phyloP scores from a whole-genome alignment of 2,329 filamentous ascomycete species.

The Trichophyton equinum region DNA sequence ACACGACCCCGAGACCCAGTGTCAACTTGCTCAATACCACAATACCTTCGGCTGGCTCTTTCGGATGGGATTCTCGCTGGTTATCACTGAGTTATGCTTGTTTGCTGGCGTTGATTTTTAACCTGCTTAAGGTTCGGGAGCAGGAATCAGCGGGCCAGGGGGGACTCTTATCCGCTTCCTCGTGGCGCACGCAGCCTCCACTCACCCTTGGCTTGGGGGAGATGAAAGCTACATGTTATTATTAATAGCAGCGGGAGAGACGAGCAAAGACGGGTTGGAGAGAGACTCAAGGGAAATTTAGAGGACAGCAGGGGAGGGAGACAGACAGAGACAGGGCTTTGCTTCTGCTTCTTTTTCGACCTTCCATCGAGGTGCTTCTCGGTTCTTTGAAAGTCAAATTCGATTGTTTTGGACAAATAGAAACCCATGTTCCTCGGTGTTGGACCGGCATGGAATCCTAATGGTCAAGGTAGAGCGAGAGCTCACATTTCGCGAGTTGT shows the following conservation, averaged over 20 bases:
- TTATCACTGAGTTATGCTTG: neutral
- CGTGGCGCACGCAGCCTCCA: constrained; percentile 1
- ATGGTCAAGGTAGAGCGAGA: neutral
- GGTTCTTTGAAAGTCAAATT: neutral
- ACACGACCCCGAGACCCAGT: neutral
- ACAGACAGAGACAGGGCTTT: neutral
- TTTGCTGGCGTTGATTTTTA: neutral
- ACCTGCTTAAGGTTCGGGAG: neutral
- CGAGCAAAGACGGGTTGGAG: neutral
- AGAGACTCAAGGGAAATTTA: neutral
- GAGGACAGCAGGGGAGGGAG: neutral
- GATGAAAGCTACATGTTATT: neutral
- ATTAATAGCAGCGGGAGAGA: neutral
- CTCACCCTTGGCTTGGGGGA: neutral
- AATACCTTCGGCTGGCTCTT: neutral
- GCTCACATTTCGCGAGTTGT: neutral
- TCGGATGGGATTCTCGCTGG: neutral
- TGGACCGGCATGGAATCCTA: neutral
- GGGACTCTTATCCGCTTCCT: neutral
- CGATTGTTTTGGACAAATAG: neutral
- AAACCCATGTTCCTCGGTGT: neutral
- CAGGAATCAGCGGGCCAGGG: neutral
- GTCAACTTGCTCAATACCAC: neutral
- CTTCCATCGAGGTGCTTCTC: neutral
- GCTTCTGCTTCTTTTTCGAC: neutral